Percentiles rank a stretch among this genome's conserved stretches.
phyloP scores from a whole-genome alignment of 2,329 filamentous ascomycete species.

The Calonectria hongkongensis region DNA sequence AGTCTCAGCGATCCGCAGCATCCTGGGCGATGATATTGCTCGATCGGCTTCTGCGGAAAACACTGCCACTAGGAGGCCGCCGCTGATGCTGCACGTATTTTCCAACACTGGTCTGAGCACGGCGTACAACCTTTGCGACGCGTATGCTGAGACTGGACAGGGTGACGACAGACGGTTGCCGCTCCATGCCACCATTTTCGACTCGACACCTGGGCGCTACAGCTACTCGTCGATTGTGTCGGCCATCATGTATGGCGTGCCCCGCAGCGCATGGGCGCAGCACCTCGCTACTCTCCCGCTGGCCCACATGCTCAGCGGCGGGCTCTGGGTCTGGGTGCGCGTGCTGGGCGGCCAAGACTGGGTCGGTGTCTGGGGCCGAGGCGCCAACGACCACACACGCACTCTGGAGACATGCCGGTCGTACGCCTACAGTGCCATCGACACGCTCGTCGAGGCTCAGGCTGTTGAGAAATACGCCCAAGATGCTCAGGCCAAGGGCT shows the following conservation, averaged over 20 bases:
- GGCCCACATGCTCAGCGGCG: constrained; percentile 10
- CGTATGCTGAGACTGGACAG: not conserved
- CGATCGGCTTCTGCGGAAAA: not conserved
- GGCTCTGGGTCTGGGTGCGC: constrained; percentile 25
- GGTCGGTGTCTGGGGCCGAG: constrained; percentile 4
- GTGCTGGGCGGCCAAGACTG: constrained; percentile 1
- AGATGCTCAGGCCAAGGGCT: not conserved
- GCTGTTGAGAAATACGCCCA: not conserved
- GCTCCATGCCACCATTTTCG: not conserved
- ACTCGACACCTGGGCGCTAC: constrained; percentile 14
- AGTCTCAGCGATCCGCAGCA: not conserved
- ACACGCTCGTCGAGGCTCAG: not conserved
- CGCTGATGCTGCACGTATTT: constrained; percentile 19
- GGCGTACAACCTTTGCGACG: constrained; percentile 20
- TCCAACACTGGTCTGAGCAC: constrained; percentile 30
- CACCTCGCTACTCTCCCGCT: not conserved
- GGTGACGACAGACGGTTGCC: constrained; percentile 2
- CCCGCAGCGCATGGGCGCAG: not conserved
- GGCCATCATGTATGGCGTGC: constrained; percentile 22
- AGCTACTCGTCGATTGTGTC: constrained; percentile 4
- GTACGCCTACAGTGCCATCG: constrained; percentile 14
- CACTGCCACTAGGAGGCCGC: not conserved
- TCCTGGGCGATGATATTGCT: not conserved
- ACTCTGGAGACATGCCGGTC: constrained; percentile 19
- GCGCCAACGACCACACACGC: not conserved